A percentile compares a stretch with the other conserved stretches of the same genome.
These are phyloP conservation scores for Hypoxylon sp. DNA, from an alignment of 2,329 filamentous ascomycete genomes.

Conservation along the genomic window DNA sequence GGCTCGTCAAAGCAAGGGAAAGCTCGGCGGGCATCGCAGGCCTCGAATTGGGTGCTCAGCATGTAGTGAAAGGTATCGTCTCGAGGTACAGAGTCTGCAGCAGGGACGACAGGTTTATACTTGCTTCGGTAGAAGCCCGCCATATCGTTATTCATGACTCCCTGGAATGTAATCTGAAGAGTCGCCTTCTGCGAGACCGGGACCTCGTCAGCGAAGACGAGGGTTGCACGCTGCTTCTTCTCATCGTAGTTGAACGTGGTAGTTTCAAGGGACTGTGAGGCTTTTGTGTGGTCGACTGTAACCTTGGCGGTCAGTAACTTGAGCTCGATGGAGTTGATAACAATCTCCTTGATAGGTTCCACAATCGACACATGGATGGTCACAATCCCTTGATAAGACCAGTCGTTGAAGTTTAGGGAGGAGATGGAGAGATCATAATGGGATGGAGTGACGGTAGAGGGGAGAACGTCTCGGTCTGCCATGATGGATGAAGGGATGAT, in stretches of 20 bases:
- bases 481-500: conserved; percentile 61
- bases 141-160: conserved; percentile 90
- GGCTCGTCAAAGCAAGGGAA: conserved; percentile 99
- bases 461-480: conserved; percentile 74
- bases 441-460: conserved; percentile 78
- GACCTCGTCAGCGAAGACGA: conserved; percentile 82
- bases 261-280: conserved; percentile 70
- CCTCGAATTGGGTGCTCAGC: conserved; percentile 98
- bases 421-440: conserved; percentile 89
- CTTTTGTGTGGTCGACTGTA: conserved; percentile 70
- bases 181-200: conserved; percentile 75
- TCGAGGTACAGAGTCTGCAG: conserved; percentile 82
- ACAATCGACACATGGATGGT: conserved; percentile 81
- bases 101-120: conserved; percentile 84
- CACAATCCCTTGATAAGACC: conserved; percentile 87
- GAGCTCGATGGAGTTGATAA: conserved; percentile 88
- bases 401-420: conserved; percentile 81
- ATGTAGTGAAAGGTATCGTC: conserved; percentile 79
- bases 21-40: conserved; percentile 92
- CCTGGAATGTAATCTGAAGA: conserved; percentile 81
- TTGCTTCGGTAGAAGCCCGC: conserved; percentile 94
- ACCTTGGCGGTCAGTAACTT: conserved; percentile 78
- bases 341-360: conserved; percentile 80
- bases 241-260: conserved; percentile 84
- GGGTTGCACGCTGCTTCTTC: conserved; percentile 84